Evolutionary conservation across 768 basidiomycete species (phyloP), one percentile per base, ranked within the genome.

Genomic region (Crepidotus variabilis): DNA sequence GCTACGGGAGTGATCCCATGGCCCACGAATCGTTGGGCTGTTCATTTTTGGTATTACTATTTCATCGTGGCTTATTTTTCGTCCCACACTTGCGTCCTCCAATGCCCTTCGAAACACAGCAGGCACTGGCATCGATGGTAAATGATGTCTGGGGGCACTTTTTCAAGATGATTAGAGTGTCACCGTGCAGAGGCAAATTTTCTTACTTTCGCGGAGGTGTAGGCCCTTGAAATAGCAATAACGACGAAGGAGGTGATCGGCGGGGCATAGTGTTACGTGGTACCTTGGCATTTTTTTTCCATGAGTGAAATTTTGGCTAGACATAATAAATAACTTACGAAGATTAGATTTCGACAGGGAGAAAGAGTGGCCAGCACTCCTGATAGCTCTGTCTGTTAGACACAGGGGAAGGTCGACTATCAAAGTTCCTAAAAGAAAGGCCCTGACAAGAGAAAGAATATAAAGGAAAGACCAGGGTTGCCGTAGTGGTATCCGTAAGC

Each of bases 101-200:
- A 67, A 64, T 21, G 72, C 66, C 48, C 72, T 70, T 32, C 75
- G 66, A 55, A 82, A 79, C 23, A 73, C 47, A 22, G 24, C 72
- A 0, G 86, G 86, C 36, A 74, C 73, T 10, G 89, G 89, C 23
- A 85, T 21, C n/a, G 82, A 79, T 11, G 90, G 90, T 60, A 90
- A 74, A 13, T 73, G 78, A 69, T 90, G 86, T 65, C 80, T 87
- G 20, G 86, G 80, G 47, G 73, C 60, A 51, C 80, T 80, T 60
- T n/a, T 50, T 21, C n/a, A 35, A 47, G 16, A 34, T 53, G 46
- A 33, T 24, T 21, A 39, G 47, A 62, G 45, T 65, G 60, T 55
- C 33, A 56, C 18, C 24, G 23, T 21, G 50, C 51, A n/a, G 52
- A 36, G 23, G 22, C 32, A 22, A 39, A 34, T 50, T 16, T 35